A percentile compares a stretch with the other conserved stretches of the same genome.
Conservation (phyloP, 306 rosid genomes). For the Macrotyloma uniflorum region DNA sequence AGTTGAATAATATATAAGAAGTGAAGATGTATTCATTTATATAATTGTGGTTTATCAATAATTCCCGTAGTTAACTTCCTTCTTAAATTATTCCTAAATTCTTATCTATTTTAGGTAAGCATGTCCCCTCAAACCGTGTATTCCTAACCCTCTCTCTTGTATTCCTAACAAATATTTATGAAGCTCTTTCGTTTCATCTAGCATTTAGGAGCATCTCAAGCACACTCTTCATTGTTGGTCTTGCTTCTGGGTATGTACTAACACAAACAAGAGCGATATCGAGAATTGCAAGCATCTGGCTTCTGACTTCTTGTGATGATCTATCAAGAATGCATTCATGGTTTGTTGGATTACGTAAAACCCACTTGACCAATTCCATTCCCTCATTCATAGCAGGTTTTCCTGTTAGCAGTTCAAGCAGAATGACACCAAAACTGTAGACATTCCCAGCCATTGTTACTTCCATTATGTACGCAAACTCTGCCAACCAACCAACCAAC, state of each 20-base stretch:
- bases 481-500: constrained; percentile 57
- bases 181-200: no score
- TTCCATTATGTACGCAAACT: constrained; percentile 91
- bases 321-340: constrained; percentile 73
- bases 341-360: constrained; percentile 46
- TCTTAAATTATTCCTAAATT: no score
- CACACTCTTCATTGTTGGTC: constrained; percentile 90
- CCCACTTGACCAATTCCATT: constrained; percentile 82
- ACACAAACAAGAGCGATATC: constrained; percentile 74
- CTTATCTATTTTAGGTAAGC: no score
- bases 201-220: constrained; percentile 78
- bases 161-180: no score
- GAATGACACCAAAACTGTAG: constrained; percentile 84
- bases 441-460: constrained; percentile 79
- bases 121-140: no score
- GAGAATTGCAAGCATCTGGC: constrained; percentile 79
- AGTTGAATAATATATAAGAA: no score
- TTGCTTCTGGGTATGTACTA: constrained; percentile 59
- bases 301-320: constrained; percentile 62
- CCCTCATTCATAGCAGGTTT: constrained; percentile 82
- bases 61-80: no score
- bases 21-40: no score
- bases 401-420: constrained; percentile 86
- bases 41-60: no score
- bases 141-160: no score